These are phyloP conservation scores for Tympanopsis confertula DNA, from an alignment of 2,329 filamentous ascomycete genomes.

Conservation along the genomic window DNA sequence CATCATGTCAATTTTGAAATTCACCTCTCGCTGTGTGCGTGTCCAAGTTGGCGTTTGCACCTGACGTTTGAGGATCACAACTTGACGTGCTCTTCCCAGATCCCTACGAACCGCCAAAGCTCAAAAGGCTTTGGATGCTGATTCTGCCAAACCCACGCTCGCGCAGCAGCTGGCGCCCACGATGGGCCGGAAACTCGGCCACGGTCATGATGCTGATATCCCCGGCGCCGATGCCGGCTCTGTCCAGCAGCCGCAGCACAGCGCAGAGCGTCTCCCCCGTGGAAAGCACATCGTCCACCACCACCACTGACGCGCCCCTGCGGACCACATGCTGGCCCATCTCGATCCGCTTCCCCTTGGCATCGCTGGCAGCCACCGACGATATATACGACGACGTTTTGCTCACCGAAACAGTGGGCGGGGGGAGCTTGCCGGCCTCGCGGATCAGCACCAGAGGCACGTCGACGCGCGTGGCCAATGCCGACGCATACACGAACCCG, in stretches of 20 bases:
- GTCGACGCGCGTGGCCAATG: slow-evolving; percentile 27
- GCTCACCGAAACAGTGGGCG: slow-evolving; percentile 34
- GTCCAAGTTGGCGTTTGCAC: too few relatives aligned
- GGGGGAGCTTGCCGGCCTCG: slow-evolving; percentile 44
- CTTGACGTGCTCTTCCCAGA: too few relatives aligned
- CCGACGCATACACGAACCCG: slow-evolving; percentile 40
- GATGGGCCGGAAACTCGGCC: slow-evolving; percentile 44
- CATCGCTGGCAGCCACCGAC: slow-evolving; percentile 15
- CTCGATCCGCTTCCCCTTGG: slow-evolving; percentile 28
- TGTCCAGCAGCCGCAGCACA: slow-evolving; percentile 31
- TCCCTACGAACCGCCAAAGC: slow-evolving; percentile 29
- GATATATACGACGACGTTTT: slow-evolving; percentile 43
- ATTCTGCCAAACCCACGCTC: slow-evolving; percentile 34
- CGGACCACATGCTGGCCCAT: slow-evolving; percentile 30
- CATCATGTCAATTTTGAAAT: too few relatives aligned
- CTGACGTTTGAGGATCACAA: too few relatives aligned
- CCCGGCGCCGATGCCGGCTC: slow-evolving; percentile 26
- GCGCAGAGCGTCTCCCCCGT: slow-evolving; percentile 41
- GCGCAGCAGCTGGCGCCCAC: slow-evolving; percentile 33
- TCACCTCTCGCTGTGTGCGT: too few relatives aligned
- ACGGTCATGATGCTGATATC: slow-evolving; percentile 37
- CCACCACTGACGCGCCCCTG: slow-evolving; percentile 29
- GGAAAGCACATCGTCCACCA: slow-evolving; percentile 49
- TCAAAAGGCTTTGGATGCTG: slow-evolving; percentile 37
- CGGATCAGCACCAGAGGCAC: slow-evolving; percentile 38